Evolutionary conservation across 1,139 yeast genomes (phyloP).

Genomic region (Hansenula sp.): DNA sequence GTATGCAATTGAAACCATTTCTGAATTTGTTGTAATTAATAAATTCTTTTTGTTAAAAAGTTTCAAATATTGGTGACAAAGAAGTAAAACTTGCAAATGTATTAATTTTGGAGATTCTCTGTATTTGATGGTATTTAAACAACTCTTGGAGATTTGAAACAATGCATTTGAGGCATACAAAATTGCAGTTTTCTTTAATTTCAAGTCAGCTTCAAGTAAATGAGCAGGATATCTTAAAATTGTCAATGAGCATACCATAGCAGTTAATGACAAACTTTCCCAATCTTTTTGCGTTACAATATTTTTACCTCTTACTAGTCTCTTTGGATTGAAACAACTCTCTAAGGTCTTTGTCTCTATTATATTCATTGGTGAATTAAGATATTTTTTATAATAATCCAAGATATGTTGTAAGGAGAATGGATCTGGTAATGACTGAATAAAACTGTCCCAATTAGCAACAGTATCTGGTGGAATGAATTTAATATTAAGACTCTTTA

Average conservation of each 20-base stretch:
- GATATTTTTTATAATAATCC: background rate
- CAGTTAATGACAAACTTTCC: slow-evolving; percentile 13
- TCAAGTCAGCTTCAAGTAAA: slow-evolving; percentile 5
- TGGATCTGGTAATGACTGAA: background rate
- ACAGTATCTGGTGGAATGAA: background rate
- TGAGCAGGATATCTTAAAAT: slow-evolving; percentile 13
- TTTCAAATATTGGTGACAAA: slow-evolving; percentile 11
- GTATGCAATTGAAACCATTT: slow-evolving; percentile 19
- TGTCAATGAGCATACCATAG: slow-evolving; percentile 14
- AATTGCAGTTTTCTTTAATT: slow-evolving; percentile 2
- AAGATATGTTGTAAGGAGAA: background rate
- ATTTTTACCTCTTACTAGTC: background rate
- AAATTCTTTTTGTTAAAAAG: slow-evolving; percentile 12
- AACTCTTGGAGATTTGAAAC: slow-evolving; percentile 14
- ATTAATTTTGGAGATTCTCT: slow-evolving; percentile 15
- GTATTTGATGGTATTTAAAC: slow-evolving; percentile 11
- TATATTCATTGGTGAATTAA: background rate
- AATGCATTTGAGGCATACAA: slow-evolving; percentile 12
- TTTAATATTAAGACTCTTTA: background rate
- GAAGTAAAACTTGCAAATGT: slow-evolving; percentile 14
- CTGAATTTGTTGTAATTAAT: slow-evolving; percentile 15
- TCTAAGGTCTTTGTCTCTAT: background rate
- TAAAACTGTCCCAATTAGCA: background rate
- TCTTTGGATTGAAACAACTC: background rate
- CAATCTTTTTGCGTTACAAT: slow-evolving; percentile 7